phyloP scores from a whole-genome alignment of 2,329 filamentous ascomycete genomes.

The Monosporascus sp. region DNA sequence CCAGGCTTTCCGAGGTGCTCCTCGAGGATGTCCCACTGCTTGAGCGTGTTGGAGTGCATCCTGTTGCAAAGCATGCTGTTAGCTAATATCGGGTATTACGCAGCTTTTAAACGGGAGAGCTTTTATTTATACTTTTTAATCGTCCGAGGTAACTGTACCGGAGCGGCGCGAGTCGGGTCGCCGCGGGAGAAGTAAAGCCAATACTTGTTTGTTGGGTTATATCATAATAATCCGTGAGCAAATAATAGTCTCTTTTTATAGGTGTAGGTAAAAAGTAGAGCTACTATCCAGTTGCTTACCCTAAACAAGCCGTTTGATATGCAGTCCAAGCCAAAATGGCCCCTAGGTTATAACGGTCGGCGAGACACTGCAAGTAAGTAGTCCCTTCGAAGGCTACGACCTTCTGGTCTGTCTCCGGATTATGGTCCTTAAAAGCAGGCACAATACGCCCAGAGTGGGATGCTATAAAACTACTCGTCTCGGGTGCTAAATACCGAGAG shows the following conservation, averaged over 20 bases:
- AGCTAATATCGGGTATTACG: background rate
- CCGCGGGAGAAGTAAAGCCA: constrained; percentile 28
- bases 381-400: constrained; percentile 31
- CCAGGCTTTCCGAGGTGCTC: constrained; percentile 10
- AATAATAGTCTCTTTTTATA: too few species aligned
- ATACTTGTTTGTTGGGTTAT: constrained; percentile 27
- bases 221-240: background rate
- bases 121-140: constrained; percentile 5
- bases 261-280: too few species aligned
- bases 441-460: constrained; percentile 32
- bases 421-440: constrained; percentile 26
- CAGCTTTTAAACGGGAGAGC: too few species aligned
- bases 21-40: constrained; percentile 25
- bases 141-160: constrained; percentile 12
- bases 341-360: constrained; percentile 28
- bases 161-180: constrained; percentile 21
- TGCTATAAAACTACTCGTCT: constrained; percentile 23
- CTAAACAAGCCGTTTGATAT: constrained; percentile 30
- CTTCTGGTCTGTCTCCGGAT: constrained; percentile 21
- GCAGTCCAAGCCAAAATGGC: constrained; percentile 26
- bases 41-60: constrained; percentile 18
- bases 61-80: constrained; percentile 7
- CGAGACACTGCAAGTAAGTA: constrained; percentile 31
- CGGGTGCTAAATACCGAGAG: constrained; percentile 30
- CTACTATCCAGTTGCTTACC: constrained; percentile 14